Evolutionary conservation across 495 filamentous ascomycete species (phyloP).

Genomic region (Aspergillus sclerotiicarbonarius): DNA sequence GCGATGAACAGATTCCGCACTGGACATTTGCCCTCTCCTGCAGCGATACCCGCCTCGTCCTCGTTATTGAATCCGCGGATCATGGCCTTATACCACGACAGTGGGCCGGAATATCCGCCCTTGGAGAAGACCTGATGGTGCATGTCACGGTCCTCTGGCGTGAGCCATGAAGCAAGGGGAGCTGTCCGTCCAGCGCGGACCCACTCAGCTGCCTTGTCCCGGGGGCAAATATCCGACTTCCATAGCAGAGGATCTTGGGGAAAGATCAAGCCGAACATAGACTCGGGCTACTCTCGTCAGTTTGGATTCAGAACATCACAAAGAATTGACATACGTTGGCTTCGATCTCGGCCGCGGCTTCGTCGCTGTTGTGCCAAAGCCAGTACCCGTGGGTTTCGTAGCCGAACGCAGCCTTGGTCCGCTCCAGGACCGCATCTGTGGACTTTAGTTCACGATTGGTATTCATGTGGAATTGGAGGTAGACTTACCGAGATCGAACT

Average conservation of each 20-base stretch:
- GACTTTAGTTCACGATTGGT: not conserved
- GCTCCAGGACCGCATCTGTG: not conserved
- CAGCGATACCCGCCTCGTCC: not conserved
- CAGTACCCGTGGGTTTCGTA: slow-evolving; percentile 7
- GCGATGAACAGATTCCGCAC: slow-evolving; percentile 6
- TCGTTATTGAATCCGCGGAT: slow-evolving; percentile 2
- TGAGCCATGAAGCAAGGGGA: slow-evolving; percentile 1
- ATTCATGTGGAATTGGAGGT: not conserved
- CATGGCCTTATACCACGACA: slow-evolving; percentile 2
- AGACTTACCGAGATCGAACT: not conserved
- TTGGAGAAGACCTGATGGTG: slow-evolving; percentile 2
- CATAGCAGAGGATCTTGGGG: not conserved
- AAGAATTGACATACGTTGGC: not conserved
- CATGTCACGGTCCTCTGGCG: not conserved
- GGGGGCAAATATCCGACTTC: not conserved
- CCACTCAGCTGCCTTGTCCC: slow-evolving; percentile 2
- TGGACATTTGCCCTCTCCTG: not conserved
- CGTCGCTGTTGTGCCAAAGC: slow-evolving; percentile 9
- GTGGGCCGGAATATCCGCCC: slow-evolving; percentile 1
- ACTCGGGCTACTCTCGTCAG: slow-evolving; percentile 5
- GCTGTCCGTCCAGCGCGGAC: not conserved
- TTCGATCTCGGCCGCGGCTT: not conserved
- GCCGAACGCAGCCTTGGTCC: not conserved
- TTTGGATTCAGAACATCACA: not conserved
- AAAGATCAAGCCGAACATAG: not conserved